phyloP scores from a whole-genome alignment of 2,329 filamentous ascomycete species.

The Coleophoma crateriformis region DNA sequence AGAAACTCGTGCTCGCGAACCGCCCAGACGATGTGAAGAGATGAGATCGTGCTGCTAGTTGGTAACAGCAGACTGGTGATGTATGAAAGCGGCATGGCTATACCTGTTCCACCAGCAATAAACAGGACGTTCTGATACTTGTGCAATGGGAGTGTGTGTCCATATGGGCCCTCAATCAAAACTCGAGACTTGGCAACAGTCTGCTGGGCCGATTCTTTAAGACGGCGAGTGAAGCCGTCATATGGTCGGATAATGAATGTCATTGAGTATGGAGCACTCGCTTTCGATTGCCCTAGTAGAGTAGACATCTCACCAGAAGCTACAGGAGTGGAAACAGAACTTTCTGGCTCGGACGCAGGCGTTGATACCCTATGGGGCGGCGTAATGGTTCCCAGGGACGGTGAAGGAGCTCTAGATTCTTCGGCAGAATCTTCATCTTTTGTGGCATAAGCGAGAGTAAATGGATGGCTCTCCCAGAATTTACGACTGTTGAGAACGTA shows the following conservation, averaged over 20 bases:
- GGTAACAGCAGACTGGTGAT: constrained; percentile 10
- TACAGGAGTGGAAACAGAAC: constrained; percentile 24
- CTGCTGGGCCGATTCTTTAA: constrained; percentile 26
- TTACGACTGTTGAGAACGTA: constrained; percentile 33
- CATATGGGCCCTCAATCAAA: constrained; percentile 40
- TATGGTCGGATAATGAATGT: constrained; percentile 41
- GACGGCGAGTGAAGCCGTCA: constrained; percentile 25
- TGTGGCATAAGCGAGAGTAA: constrained; percentile 33
- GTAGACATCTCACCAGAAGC: constrained; percentile 19
- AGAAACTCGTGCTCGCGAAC: constrained; percentile 35
- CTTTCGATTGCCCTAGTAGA: background rate
- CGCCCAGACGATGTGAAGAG: constrained; percentile 34
- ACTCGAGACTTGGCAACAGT: constrained; percentile 26
- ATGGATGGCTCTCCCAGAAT: constrained; percentile 46
- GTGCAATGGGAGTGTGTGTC: constrained; percentile 31
- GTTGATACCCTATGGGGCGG: background rate
- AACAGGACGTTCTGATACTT: constrained; percentile 34
- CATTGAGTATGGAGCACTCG: constrained; percentile 20
- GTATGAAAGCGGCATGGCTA: constrained; percentile 36
- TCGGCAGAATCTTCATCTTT: constrained; percentile 5
- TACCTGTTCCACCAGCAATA: constrained; percentile 37
- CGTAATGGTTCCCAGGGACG: background rate
- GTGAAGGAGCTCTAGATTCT: background rate
- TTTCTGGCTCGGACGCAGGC: background rate
- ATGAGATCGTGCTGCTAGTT: constrained; percentile 12